Percentiles rank a stretch among this genome's conserved stretches.
Evolutionary conservation across 164 flowering plant species (phyloP).

Genomic region (Stephania cephalantha): DNA sequence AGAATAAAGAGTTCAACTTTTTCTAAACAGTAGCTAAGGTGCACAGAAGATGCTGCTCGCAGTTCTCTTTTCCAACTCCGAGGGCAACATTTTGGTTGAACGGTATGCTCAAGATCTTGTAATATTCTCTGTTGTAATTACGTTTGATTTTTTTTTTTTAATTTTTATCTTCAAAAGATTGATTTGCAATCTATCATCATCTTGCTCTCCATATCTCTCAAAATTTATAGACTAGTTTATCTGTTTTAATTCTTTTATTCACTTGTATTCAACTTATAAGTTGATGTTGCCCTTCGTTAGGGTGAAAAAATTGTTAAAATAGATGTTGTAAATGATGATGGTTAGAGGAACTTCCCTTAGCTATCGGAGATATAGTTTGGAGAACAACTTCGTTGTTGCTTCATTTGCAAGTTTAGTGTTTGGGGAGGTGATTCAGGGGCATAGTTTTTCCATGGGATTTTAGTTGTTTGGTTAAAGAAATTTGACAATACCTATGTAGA

Average conservation of each 20-base stretch:
- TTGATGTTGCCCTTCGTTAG: neutral
- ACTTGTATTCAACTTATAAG: neutral
- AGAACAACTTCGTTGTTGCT: neutral
- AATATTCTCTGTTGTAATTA: neutral
- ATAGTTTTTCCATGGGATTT: neutral
- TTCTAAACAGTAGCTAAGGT: no score
- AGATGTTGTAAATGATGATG: neutral
- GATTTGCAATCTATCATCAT: neutral
- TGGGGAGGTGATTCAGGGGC: neutral
- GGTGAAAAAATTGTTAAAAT: neutral
- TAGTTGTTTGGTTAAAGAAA: neutral
- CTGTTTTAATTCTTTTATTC: neutral
- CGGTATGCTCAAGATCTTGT: slow-evolving; percentile 15
- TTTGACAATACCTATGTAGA: neutral
- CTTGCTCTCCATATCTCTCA: neutral
- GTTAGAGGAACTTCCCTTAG: neutral
- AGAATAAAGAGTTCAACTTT: no score
- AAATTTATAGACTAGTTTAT: neutral
- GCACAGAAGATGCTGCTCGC: slow-evolving; percentile 29
- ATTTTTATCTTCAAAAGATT: neutral
- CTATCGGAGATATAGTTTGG: no score
- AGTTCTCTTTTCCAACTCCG: slow-evolving; percentile 37
- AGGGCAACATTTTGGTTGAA: slow-evolving; percentile 36
- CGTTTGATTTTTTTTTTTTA: no score
- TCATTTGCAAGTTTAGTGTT: neutral